Base-by-base conservation (phyloP, 2,329 filamentous ascomycete species). In the Colletotrichum phormii region DNA sequence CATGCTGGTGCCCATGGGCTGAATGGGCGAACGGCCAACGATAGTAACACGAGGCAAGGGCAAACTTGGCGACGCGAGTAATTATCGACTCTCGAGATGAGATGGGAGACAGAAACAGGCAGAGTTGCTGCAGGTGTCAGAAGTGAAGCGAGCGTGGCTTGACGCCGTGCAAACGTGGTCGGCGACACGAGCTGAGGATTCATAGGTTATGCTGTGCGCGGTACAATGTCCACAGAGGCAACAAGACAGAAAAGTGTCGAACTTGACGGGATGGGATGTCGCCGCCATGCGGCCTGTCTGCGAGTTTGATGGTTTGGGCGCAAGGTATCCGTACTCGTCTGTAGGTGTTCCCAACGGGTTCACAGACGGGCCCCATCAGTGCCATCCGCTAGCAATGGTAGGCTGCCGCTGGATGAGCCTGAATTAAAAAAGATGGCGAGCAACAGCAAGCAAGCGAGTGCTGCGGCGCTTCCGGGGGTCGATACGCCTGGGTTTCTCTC, bases 71-170 rank as follows among this genome's bases (percentile, higher is more conserved):
- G 31, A 24, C 29, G 53, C 31, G 31, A 24, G 8, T 37, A 42
- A 8, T 26, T 7, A 42, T 42, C 13, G 37, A 42, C 15, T 18
- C 13, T 42, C 15, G 37, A 42, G 37, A 42, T 42, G 15, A 53
- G 53, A 37, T 26, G 18, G 35, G 9, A 58, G 55, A 42, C 15
- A 22, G 11, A n/a, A 53, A 31, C 11, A 60, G 49, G 26, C 49
- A 24, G 63, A 42, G 22, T 58, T 71, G 64, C 49, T 62, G 69
- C 64, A 72, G 49, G 65, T 64, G 70, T 69, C 53, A 64, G 70
- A 64, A 60, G 69, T 58, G 51, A 72, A 71, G 71, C 54, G 66
- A 71, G 46, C 35, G 60, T 60, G 60, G 61, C 60, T 65, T 64
- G 35, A 65, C 62, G 71, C 54, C 37, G 70, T 64, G 55, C 46